Evolutionary conservation across 208 protist species (phyloP), one percentile per base, ranked within the genome.

Genomic region (Crithidia bombi): DNA sequence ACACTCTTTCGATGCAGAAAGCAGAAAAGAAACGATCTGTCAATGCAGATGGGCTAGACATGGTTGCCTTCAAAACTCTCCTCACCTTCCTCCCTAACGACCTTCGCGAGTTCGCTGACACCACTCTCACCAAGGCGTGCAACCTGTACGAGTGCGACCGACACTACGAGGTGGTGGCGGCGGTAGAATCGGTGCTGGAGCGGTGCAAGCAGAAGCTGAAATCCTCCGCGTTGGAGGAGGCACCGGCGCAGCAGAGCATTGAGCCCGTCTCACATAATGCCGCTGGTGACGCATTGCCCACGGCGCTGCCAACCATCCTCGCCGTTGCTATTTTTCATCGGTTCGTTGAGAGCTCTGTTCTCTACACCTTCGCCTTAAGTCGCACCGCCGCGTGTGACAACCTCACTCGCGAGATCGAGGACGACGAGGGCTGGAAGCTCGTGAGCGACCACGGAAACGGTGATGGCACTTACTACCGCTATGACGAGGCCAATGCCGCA

Each of bases 161-260:
- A 9, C 78, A 87, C 59, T 83, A 79, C 57, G 83, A 89, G 54
- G 82, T 87, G 50, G 38, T 82, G 23, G 38, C 75, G 51, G 58
- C 70, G 57, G 69, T 83, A 65, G 64, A 86, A 26, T 58, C 51
- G 17, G 32, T 86, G 19, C 33, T 66, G 35, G 61, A 66, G 46
- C 28, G 46, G 35, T 66, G 61, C 61, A 66, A 54, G 46, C 46
- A 66, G 46, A 54, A 36, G 35, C 61, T 59, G 17, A 62, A 75
- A n/a, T 82, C 79, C 46, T 57, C 76, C 39, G 49, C 36, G 21
- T 46, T 75, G 19, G 52, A 55, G 14, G 58, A 65, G n/a, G 58
- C 50, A 25, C 68, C 75, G 4, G n/a, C 56, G 32, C 67, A 66
- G 10, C 49, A 52, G 4, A 10, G 59, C 36, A 66, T 73, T 0